A percentile compares a stretch with the other conserved stretches of the same genome.
These are phyloP conservation scores for Moesziomyces sp. DNA, from an alignment of 1,284 basidiomycete genomes.

Conservation along the genomic window DNA sequence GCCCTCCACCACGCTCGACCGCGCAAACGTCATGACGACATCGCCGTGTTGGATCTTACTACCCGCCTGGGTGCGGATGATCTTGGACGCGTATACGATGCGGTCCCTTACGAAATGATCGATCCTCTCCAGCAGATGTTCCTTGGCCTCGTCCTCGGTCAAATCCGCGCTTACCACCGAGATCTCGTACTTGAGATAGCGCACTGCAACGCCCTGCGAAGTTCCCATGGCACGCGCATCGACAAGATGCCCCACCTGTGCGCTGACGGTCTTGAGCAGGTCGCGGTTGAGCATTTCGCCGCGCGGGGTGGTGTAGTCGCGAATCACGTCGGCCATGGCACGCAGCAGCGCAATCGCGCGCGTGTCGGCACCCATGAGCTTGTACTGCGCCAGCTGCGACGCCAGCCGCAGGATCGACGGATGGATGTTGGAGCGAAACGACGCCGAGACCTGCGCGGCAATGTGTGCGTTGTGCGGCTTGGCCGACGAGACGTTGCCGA, in stretches of 20 bases:
- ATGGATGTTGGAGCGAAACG: conserved; percentile 58
- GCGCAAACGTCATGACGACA: conserved; percentile 90
- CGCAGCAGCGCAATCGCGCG: conserved; percentile 62
- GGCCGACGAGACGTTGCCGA: conserved; percentile 59
- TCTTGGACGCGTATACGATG: conserved; percentile 90
- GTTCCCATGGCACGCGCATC: conserved; percentile 89
- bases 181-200: conserved; percentile 95
- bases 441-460: conserved; percentile 42
- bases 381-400: conserved; percentile 59
- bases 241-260: conserved; percentile 89
- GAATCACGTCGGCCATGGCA: conserved; percentile 62
- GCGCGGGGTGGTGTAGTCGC: conserved; percentile 64
- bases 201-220: conserved; percentile 93
- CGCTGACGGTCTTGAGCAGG: conserved; percentile 57
- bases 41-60: conserved; percentile 94
- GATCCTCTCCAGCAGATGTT: conserved; percentile 83
- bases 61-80: conserved; percentile 85
- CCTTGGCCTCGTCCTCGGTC: conserved; percentile 94
- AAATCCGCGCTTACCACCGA: conserved; percentile 89
- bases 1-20: conserved; percentile 94
- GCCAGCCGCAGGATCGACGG: conserved; percentile 59
- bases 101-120: conserved; percentile 93
- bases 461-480: conserved; percentile 48
- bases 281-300: conserved; percentile 65
- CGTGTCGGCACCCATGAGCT: conserved; percentile 62